Base-by-base conservation (phyloP, 2,329 filamentous ascomycete genomes). In the Penicillium sp. region DNA sequence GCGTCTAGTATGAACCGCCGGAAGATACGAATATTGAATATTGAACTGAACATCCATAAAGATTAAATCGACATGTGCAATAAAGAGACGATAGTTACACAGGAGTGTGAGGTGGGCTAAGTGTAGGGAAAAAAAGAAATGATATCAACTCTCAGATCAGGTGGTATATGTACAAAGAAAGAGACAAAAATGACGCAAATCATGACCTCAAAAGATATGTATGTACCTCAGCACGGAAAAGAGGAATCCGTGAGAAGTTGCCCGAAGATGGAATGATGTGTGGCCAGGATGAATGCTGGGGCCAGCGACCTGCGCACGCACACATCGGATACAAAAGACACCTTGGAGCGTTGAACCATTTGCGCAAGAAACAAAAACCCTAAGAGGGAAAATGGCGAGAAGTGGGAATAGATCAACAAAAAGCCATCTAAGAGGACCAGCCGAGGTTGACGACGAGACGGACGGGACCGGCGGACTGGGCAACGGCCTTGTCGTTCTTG, bases 381-480 rank as follows among this genome's bases (percentile, higher is more conserved):
- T 48, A 54, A 56, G 49, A 45, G 48, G 46, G 7, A 13, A 41
- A 43, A 27, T 53, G 54, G 49, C 46, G 48, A 38, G 50, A 55
- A 48, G 41, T 54, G n/a, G 38, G 24, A 53, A 31, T 11, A 40
- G 43, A 44, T 47, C 44, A 38, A 53, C 31, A 48, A 11, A 58
- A 43, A 50, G 24, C 41, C 43, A 42, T 45, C 43, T 57, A 60
- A 40, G 65, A 60, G 27, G 53, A 50, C 54, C 58, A 73, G 67
- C 71, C 68, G 21, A 73, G 59, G 36, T 60, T 44, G 54, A 68
- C 67, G 24, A 61, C 45, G 31, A 74, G 64, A 58, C 69, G 70
- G 55, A 75, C 58, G 43, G 71, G 54, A 3, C 67, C 72, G 27
- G 60, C 10, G 10, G 32, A 3, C 27, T 64, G 34, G 56, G 62